These are phyloP conservation scores for Ustulina deusta DNA, from an alignment of 2,329 filamentous ascomycete species.

Conservation along the genomic window DNA sequence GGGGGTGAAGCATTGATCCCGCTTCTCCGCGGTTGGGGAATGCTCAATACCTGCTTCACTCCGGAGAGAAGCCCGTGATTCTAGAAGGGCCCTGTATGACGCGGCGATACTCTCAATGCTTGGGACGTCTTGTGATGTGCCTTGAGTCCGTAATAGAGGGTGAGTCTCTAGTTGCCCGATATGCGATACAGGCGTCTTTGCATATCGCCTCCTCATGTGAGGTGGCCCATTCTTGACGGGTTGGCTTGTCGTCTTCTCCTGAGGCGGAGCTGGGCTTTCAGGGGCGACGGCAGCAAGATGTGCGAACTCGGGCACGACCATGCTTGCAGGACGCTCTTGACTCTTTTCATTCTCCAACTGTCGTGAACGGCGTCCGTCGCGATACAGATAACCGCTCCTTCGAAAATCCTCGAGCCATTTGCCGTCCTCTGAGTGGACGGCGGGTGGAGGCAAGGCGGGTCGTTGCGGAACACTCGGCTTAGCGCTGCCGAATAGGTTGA, in stretches of 20 bases:
- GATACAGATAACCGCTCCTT: constrained; percentile 46
- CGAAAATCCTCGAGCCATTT: constrained; percentile 50
- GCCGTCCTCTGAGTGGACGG: constrained; percentile 42
- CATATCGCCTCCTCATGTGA: constrained; percentile 57
- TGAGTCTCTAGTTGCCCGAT: constrained; percentile 63
- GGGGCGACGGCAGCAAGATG: constrained; percentile 51
- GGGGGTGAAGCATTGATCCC: constrained; percentile 16
- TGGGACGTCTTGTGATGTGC: constrained; percentile 51
- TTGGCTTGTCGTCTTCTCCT: constrained; percentile 35
- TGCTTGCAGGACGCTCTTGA: constrained; percentile 37
- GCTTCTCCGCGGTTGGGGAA: constrained; percentile 9
- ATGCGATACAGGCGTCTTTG: constrained; percentile 64
- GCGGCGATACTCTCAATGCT: constrained; percentile 64
- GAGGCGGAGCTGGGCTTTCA: constrained; percentile 42
- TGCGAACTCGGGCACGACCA: constrained; percentile 50
- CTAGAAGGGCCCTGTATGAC: constrained; percentile 62
- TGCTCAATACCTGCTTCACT: constrained; percentile 47
- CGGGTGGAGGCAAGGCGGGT: constrained; percentile 29
- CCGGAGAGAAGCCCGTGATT: constrained; percentile 54
- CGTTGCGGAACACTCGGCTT: constrained; percentile 36
- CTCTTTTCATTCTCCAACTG: constrained; percentile 27
- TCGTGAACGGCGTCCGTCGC: constrained; percentile 33
- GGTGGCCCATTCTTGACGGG: constrained; percentile 43
- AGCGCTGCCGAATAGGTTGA: constrained; percentile 33
- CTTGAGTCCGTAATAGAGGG: constrained; percentile 41